A percentile compares a stretch with the other conserved stretches of the same genome.
Conservation (phyloP, 345 rosid species). For the Brassica nigra region DNA sequence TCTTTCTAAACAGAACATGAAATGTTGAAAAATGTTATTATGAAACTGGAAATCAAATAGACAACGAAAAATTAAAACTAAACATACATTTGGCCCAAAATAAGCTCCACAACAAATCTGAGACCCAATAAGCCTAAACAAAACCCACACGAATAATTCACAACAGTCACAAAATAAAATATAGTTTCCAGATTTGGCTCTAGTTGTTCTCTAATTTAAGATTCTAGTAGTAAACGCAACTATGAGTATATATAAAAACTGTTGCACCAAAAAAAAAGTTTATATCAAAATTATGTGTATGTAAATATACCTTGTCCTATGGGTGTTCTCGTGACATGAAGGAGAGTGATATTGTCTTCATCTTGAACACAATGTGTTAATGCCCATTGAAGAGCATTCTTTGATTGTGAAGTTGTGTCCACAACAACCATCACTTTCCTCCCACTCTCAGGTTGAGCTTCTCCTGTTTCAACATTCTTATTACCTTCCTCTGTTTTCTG, state of each 20-base stretch:
- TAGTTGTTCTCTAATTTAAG: not conserved
- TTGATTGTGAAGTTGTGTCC: constrained; percentile 81
- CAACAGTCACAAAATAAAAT: not conserved
- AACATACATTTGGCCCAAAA: not conserved
- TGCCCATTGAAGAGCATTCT: constrained; percentile 92
- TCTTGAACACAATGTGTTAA: constrained; percentile 82
- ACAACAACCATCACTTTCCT: constrained; percentile 89
- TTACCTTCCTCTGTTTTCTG: constrained; percentile 35
- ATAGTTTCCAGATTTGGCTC: not conserved
- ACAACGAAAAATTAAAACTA: not conserved
- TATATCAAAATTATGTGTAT: not conserved
- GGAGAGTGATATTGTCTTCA: constrained; percentile 72
- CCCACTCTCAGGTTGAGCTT: constrained; percentile 38
- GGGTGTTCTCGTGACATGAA: constrained; percentile 58
- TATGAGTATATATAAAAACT: not conserved
- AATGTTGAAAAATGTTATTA: too few species aligned
- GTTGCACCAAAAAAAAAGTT: too few species aligned
- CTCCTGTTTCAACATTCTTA: constrained; percentile 27
- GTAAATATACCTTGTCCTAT: constrained; percentile 46
- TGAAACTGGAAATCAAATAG: not conserved
- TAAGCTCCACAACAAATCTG: not conserved
- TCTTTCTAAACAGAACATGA: not conserved
- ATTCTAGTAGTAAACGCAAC: not conserved
- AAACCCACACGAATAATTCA: not conserved
- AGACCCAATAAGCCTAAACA: not conserved